Base-by-base conservation (phyloP, 1,139 yeast genomes). In the Pneumocystis canis region DNA sequence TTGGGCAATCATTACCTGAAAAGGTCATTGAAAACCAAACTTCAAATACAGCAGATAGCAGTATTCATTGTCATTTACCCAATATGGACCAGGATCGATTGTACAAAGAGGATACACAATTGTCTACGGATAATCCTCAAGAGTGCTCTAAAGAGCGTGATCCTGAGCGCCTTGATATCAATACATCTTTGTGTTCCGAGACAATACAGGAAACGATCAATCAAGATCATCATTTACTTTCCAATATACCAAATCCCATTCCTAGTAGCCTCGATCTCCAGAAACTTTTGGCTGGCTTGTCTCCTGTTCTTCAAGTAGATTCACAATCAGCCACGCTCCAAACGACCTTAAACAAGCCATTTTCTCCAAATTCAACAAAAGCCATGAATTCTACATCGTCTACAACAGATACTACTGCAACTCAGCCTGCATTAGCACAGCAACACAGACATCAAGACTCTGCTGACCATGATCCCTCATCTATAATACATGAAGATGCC, bases 401-500 rank as follows among this genome's bases (percentile, higher is more conserved):
- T 47, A 47, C 30, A 47, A 47, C 16, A 3, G 54, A 47, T 47
- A 11, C 54, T 31, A 47, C 11, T 47, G 14, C 31, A 16, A 9
- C 25, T 47, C 31, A 47, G 3, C 30, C 54, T 47, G 28, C 54
- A 25, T 47, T 47, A 6, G 25, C 6, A 3, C 54, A 47, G 14
- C n/a, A 47, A n/a, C n/a, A n/a, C 54, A 47, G 25, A 5, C 31
- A 47, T 31, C 20, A 25, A 11, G 11, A 47, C 25, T 16, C 54
- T 20, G 14, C 1, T 47, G 30, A 47, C 30, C 54, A 47, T 47
- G 54, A 47, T 25, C 6, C 31, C 25, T 31, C 54, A 25, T 47
- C 11, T 25, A 57, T 37, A 28, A 71, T 74, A 0, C 79, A 78
- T 59, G 95, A 88, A 71, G 76, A 77, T 56, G 73, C 71, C 2